phyloP scores from a whole-genome alignment of 768 basidiomycete species.

The Trametes villosa region DNA sequence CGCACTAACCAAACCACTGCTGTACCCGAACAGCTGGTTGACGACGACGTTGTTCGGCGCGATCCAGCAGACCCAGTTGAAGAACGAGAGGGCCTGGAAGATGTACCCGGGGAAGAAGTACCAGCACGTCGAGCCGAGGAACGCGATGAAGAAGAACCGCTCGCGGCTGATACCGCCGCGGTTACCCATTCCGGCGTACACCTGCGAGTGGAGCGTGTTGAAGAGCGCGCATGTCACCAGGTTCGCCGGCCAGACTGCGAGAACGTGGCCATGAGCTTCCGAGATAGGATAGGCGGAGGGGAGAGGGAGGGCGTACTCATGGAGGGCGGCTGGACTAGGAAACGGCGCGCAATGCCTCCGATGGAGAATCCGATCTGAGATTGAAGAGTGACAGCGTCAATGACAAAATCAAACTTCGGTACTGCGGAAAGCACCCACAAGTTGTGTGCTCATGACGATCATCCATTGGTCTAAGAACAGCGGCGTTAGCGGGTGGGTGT shows the following conservation, averaged over 20 bases:
- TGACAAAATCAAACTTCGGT: neutral
- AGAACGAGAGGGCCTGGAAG: slow-evolving; percentile 81
- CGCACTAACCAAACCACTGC: slow-evolving; percentile 15
- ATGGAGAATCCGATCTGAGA: slow-evolving; percentile 79
- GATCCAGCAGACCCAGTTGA: slow-evolving; percentile 79
- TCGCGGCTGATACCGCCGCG: slow-evolving; percentile 71
- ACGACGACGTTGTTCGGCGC: slow-evolving; percentile 44
- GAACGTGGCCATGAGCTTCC: neutral
- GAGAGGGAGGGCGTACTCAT: slow-evolving; percentile 44
- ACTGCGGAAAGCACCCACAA: slow-evolving; percentile 52
- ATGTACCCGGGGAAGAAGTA: slow-evolving; percentile 76
- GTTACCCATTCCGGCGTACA: slow-evolving; percentile 65
- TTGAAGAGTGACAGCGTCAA: slow-evolving; percentile 11
- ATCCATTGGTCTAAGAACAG: slow-evolving; percentile 69
- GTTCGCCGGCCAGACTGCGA: slow-evolving; percentile 69
- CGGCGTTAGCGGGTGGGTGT: neutral
- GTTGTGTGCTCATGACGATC: slow-evolving; percentile 76
- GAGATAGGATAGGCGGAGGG: neutral
- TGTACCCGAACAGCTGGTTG: slow-evolving; percentile 61
- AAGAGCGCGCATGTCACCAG: slow-evolving; percentile 76
- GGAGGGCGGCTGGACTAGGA: slow-evolving; percentile 64
- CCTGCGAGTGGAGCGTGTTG: slow-evolving; percentile 76
- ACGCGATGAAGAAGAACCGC: slow-evolving; percentile 74
- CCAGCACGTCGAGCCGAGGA: slow-evolving; percentile 61
- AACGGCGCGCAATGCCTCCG: slow-evolving; percentile 74